Evolutionary conservation across 306 rosid species (phyloP).

Genomic region (Fagus sylvatica): DNA sequence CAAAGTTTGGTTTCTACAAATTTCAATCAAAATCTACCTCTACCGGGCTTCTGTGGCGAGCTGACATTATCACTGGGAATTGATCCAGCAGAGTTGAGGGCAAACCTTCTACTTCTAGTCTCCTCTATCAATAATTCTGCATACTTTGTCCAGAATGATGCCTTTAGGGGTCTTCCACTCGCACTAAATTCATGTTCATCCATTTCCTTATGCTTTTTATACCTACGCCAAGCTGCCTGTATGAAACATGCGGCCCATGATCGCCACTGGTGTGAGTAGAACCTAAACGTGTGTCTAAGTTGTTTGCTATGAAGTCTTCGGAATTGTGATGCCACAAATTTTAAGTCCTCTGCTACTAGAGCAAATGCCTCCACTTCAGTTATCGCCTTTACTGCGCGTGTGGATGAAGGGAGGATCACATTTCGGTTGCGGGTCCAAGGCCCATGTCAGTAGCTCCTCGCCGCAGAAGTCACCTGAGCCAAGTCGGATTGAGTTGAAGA

Average conservation of each 20-base stretch:
- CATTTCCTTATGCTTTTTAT: slow-evolving; percentile 51
- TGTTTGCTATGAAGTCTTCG: slow-evolving; percentile 78
- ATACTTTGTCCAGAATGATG: slow-evolving; percentile 25
- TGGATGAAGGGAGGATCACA: slow-evolving; percentile 73
- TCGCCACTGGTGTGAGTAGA: slow-evolving; percentile 91
- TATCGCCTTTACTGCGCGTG: slow-evolving; percentile 75
- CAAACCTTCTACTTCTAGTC: slow-evolving; percentile 18
- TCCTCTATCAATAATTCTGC: slow-evolving; percentile 28
- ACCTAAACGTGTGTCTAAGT: slow-evolving; percentile 77
- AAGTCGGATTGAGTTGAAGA: slow-evolving; percentile 78
- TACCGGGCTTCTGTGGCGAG: slow-evolving; percentile 68
- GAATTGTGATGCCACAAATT: slow-evolving; percentile 92
- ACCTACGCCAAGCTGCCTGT: slow-evolving; percentile 85
- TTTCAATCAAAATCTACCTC: slow-evolving; percentile 65
- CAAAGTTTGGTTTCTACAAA: not conserved
- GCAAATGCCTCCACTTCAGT: slow-evolving; percentile 96
- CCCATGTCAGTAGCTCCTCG: slow-evolving; percentile 91
- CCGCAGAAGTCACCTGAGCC: slow-evolving; percentile 94
- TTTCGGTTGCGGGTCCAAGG: slow-evolving; percentile 76
- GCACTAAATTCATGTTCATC: slow-evolving; percentile 53
- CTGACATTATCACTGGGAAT: slow-evolving; percentile 44
- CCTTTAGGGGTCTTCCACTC: slow-evolving; percentile 12
- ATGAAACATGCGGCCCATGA: slow-evolving; percentile 88
- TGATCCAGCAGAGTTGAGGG: slow-evolving; percentile 33
- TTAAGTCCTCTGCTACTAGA: slow-evolving; percentile 79